Base-by-base conservation (phyloP, 768 basidiomycete species). In the Pleurotus djamor region DNA sequence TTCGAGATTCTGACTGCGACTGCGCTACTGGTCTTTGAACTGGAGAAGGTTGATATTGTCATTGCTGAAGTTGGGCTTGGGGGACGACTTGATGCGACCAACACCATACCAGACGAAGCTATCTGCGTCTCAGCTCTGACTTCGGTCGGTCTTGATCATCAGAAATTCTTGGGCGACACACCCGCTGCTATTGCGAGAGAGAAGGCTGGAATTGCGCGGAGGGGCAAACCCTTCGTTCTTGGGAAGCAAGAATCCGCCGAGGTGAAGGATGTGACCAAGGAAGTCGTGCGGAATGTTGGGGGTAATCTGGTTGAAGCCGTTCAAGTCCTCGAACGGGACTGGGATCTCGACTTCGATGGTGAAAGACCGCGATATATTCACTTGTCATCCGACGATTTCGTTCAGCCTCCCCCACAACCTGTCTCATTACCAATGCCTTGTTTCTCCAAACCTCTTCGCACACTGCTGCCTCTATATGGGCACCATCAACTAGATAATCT, bases 31-130 rank as follows among this genome's bases (percentile, higher is more conserved):
- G 71, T 92, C 48, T 94, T 99, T 66, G 88, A 95, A 67, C 72
- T 73, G 6, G 75, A 74, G 2, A 63, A 73, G n/a, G 79, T 96
- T 5, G 96, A 98, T 64, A 66, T 98, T 41, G 89, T 87, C 17
- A 84, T 98, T 8, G 72, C 97, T 47, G 96, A 99, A 74, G 96
- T 94, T 8, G 96, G 97, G 0, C 88, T 99, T 89, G 97, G 97
- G 0, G 97, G 97, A 4, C 79, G 85, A 3, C 73, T 89, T 52
- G 97, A 98, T 69, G 96, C 97, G 16, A 99, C 97, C 2, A 99
- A 99, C 69, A 81, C 91, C 57, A 83, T 98, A 16, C 83, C 91
- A 2, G 83, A 88, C 48, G 77, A 81, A 0, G 75, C 75, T 52
- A 82, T 96, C 44, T 71, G 94, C 35, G 84, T 88, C 1, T 92